phyloP scores from a whole-genome alignment of 768 basidiomycete genomes.

The Mycena capillaripes region DNA sequence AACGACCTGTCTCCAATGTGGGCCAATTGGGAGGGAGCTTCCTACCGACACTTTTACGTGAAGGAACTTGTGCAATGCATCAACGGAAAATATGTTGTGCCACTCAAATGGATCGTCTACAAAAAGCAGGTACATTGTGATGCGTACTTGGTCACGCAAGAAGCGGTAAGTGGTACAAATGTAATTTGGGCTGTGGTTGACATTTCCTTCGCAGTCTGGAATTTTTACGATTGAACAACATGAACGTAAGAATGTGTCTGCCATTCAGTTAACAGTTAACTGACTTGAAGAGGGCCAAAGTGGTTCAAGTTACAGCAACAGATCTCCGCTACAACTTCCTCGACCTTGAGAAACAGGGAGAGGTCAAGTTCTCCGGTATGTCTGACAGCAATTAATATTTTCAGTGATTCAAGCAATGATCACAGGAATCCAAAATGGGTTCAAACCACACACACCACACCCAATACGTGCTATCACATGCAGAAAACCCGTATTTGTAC shows the following conservation, averaged over 20 bases:
- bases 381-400: too few relatives aligned
- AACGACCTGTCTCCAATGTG: constrained; percentile 25
- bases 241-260: too few relatives aligned
- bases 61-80: constrained; percentile 11
- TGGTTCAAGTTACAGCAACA: not conserved
- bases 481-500: not conserved
- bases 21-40: not conserved
- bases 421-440: not conserved
- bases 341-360: not conserved
- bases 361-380: constrained; percentile 1
- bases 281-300: too few relatives aligned
- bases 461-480: constrained; percentile 15
- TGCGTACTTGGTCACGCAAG: not conserved
- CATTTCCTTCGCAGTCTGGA: too few relatives aligned
- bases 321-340: not conserved
- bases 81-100: constrained; percentile 40
- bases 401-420: not conserved
- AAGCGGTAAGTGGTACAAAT: not conserved
- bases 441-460: constrained; percentile 32
- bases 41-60: not conserved
- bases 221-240: too few relatives aligned
- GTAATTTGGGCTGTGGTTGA: too few relatives aligned
- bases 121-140: not conserved
- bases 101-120: constrained; percentile 17
- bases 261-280: too few relatives aligned